phyloP scores from a whole-genome alignment of 805 yeast genomes.

The Saturnispora besseyi region DNA sequence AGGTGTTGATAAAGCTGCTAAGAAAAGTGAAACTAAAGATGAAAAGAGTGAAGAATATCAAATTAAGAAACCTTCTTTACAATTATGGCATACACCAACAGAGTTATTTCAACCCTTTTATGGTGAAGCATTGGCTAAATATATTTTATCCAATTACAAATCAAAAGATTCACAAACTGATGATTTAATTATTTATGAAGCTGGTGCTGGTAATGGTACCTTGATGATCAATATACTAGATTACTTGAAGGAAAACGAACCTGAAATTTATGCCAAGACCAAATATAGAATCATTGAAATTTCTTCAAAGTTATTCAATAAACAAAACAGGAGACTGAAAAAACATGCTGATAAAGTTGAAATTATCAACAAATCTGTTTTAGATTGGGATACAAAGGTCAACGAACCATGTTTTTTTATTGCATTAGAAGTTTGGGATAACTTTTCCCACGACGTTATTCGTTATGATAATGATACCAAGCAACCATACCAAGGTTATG shows the following conservation, averaged over 20 bases:
- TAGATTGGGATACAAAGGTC: constrained; percentile 58
- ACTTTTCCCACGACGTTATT: constrained; percentile 72
- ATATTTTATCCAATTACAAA: constrained; percentile 63
- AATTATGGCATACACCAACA: constrained; percentile 86
- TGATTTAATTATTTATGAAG: constrained; percentile 71
- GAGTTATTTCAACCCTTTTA: constrained; percentile 78
- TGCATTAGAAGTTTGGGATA: constrained; percentile 78
- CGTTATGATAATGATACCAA: constrained; percentile 63
- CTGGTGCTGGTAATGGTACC: constrained; percentile 90
- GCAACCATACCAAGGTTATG: constrained; percentile 70
- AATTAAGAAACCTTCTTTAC: constrained; percentile 36
- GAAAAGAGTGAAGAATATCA: constrained; percentile 1
- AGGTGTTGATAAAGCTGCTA: neutral
- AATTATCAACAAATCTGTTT: constrained; percentile 64
- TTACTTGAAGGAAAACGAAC: constrained; percentile 51
- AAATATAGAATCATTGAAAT: constrained; percentile 69
- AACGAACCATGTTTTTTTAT: constrained; percentile 65
- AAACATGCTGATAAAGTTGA: constrained; percentile 47
- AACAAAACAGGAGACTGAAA: constrained; percentile 34
- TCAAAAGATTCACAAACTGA: constrained; percentile 58
- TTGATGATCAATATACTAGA: constrained; percentile 67
- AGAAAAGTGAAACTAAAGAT: neutral
- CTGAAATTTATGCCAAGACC: constrained; percentile 64
- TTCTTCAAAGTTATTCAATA: constrained; percentile 49
- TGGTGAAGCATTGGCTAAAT: constrained; percentile 80